Conservation (phyloP, 75 land plant genomes). For the Cryptomeria japonica region DNA sequence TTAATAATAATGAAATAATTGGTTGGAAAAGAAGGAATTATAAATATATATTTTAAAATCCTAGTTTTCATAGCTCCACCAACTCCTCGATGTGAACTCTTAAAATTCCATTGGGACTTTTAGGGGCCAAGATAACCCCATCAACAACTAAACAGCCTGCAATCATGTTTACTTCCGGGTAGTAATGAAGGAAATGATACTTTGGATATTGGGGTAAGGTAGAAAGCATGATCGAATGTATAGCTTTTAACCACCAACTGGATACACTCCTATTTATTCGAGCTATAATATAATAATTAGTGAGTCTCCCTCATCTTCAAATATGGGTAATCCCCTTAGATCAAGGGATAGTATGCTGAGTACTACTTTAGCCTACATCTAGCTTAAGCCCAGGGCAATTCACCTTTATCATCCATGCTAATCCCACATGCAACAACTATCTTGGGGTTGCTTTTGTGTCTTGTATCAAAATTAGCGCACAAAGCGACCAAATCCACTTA, state of each 20-base stretch:
- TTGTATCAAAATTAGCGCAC: no score
- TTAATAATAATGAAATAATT: not conserved
- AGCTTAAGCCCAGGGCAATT: no score
- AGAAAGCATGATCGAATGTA: not conserved
- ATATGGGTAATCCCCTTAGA: not conserved
- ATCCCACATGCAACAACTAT: no score
- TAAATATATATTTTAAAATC: not conserved
- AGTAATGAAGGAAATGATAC: not conserved
- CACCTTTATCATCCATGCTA: no score
- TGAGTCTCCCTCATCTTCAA: not conserved
- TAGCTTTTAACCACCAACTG: not conserved
- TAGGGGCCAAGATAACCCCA: not conserved
- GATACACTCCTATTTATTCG: not conserved
- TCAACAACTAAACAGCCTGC: not conserved
- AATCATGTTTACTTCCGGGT: not conserved
- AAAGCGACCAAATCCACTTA: no score
- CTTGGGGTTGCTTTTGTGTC: no score
- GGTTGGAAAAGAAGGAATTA: not conserved
- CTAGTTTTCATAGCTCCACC: not conserved
- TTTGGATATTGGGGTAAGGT: not conserved
- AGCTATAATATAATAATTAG: no score
- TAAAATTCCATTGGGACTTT: not conserved
- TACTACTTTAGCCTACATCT: no score
- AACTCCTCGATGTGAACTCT: not conserved
- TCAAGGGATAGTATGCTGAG: not conserved